Percentiles rank a stretch among this genome's conserved stretches.
Evolutionary conservation across 495 filamentous ascomycete genomes (phyloP).

Genomic region (Penicillium steckii): DNA sequence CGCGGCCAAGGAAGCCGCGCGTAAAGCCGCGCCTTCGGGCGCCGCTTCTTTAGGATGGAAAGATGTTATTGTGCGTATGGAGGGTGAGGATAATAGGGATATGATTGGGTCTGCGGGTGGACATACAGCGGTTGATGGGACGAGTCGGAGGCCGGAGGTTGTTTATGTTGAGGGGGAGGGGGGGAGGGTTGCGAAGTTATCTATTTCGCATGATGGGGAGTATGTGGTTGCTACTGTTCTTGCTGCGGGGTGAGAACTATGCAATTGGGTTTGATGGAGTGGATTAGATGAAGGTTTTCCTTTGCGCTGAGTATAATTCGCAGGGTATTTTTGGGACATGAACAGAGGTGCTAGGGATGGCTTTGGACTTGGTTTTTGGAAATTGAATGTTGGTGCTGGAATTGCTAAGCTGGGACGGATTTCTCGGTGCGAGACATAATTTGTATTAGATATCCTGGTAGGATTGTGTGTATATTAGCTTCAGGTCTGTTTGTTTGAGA

Average conservation of each 20-base stretch:
- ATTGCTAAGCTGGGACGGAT: no score
- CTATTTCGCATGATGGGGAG: slow-evolving; percentile 61
- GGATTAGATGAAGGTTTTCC: neutral
- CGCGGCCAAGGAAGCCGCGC: slow-evolving; percentile 49
- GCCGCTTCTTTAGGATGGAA: slow-evolving; percentile 42
- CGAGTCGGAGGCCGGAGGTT: slow-evolving; percentile 38
- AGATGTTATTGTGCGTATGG: slow-evolving; percentile 38
- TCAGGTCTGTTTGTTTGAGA: no score
- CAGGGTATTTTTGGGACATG: no score
- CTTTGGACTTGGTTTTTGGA: no score
- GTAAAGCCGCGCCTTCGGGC: slow-evolving; percentile 44
- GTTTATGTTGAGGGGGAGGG: slow-evolving; percentile 33
- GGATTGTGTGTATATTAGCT: no score
- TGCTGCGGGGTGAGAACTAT: slow-evolving; percentile 31
- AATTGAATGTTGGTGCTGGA: no score
- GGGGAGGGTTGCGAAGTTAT: slow-evolving; percentile 35
- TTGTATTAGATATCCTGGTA: no score
- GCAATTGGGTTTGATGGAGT: neutral
- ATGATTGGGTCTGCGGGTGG: neutral
- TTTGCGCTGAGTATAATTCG: neutral
- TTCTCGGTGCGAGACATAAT: no score
- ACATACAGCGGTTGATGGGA: slow-evolving; percentile 6
- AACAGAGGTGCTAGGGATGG: no score
- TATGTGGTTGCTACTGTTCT: slow-evolving; percentile 57
- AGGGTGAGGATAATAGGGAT: no score